Percentiles rank a stretch among this genome's conserved stretches.
Evolutionary conservation across 208 protist genomes (phyloP).

Genomic region (Wallacemonas sp.): DNA sequence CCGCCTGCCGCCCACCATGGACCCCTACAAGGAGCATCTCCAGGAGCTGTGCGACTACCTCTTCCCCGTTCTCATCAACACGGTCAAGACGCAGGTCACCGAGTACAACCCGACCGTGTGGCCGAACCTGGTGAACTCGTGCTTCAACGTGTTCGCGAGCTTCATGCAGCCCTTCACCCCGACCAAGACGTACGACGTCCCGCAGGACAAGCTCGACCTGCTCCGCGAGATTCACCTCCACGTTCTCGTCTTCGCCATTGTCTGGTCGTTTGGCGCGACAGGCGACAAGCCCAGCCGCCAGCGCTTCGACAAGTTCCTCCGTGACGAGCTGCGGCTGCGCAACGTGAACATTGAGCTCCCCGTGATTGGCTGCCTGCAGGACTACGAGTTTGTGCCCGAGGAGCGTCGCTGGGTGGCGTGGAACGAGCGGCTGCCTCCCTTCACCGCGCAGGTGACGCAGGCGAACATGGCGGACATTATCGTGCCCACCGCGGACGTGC

Average conservation of each 20-base stretch:
- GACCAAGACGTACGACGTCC: constrained; percentile 77
- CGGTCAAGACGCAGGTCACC: constrained; percentile 87
- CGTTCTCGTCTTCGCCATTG: constrained; percentile 96
- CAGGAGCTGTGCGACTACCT: constrained; percentile 90
- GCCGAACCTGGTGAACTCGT: constrained; percentile 93
- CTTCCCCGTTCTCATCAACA: constrained; percentile 90
- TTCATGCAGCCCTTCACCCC: constrained; percentile 90
- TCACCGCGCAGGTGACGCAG: constrained; percentile 83
- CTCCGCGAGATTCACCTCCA: constrained; percentile 82
- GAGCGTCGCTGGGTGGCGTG: constrained; percentile 92
- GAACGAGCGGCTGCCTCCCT: constrained; percentile 89
- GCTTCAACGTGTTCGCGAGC: constrained; percentile 94
- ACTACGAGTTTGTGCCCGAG: constrained; percentile 94
- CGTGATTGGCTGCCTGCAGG: constrained; percentile 93
- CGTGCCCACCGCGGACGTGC: constrained; percentile 97
- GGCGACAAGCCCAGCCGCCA: constrained; percentile 88
- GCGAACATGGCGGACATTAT: constrained; percentile 96
- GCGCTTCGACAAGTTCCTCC: constrained; percentile 95
- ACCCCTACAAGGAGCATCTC: constrained; percentile 83
- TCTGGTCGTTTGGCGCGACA: constrained; percentile 98
- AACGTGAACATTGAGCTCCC: constrained; percentile 85
- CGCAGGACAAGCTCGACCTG: constrained; percentile 78
- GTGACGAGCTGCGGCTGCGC: constrained; percentile 70
- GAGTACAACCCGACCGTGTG: constrained; percentile 96
- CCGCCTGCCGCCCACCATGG: constrained; percentile 77